Conservation (phyloP, 371 early-diverging fungal genomes). For the Mycotypha africana region DNA sequence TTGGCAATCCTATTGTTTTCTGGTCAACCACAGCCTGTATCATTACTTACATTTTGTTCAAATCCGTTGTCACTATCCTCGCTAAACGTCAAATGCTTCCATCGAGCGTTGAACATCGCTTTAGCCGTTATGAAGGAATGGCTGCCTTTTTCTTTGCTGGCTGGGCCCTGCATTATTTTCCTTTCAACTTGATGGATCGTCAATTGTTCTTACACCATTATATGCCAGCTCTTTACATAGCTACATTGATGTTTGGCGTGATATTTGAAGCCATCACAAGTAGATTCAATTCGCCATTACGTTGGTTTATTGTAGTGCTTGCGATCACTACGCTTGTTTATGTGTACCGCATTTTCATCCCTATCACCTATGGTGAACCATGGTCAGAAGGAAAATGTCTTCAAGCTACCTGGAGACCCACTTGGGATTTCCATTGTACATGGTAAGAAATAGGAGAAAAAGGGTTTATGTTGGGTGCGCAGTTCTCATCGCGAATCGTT, state of each 20-base stretch:
- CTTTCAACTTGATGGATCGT: constrained; percentile 96
- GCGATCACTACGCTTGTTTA: constrained; percentile 46
- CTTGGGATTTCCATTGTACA: constrained; percentile 10
- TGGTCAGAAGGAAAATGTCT: constrained; percentile 5
- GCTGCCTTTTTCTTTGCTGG: constrained; percentile 79
- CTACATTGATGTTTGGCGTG: constrained; percentile 70
- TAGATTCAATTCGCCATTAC: constrained; percentile 39
- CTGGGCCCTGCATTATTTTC: constrained; percentile 92
- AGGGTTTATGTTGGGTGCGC: no score
- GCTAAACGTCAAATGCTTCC: constrained; percentile 44
- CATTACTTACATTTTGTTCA: constrained; percentile 54
- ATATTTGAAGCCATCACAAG: constrained; percentile 77
- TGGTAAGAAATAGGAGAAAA: constrained; percentile 4
- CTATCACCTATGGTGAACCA: constrained; percentile 74
- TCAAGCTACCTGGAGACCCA: constrained; percentile 8
- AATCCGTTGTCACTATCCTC: constrained; percentile 54
- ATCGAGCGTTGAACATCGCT: no score
- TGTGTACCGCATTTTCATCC: constrained; percentile 66
- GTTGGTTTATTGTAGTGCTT: constrained; percentile 46
- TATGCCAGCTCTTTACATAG: constrained; percentile 87
- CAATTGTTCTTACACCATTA: constrained; percentile 98
- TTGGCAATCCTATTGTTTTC: constrained; percentile 96
- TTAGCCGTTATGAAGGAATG: constrained; percentile 17
- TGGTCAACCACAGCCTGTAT: constrained; percentile 72
- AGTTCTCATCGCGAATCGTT: no score